Evolutionary conservation across 352 stramenopile genomes (phyloP), one percentile per base, ranked within the genome.

Genomic region (Aphanomyces euteiches): DNA sequence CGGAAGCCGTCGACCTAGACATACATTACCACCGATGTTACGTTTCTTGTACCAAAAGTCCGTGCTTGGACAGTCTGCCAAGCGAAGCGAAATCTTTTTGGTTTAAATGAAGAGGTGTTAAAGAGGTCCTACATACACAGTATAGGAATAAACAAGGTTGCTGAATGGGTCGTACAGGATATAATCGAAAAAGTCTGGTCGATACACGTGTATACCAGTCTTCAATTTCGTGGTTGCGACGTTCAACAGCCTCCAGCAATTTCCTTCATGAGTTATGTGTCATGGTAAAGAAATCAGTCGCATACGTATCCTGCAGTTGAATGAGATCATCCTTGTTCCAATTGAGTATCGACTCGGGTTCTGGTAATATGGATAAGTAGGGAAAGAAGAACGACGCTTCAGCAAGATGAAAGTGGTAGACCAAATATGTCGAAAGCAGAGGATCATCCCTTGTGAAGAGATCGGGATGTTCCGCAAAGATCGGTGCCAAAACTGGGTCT

Each of bases 11-110:
- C 90, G 82, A 2, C 92, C 59, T 67, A 19, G 13, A 36, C 53
- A 36, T 36, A 50, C 13, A 17, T 21, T 3, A 53, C 15, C 12
- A 41, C 2, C 17, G 7, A 19, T 17, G n/a, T 19, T 21, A 67
- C 12, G 15, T 7, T 2, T 41, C 15, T 41, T 7, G 21, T 43
- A 67, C 59, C 92, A 66, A 98, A 98, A 3, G 90, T 92, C n/a
- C 92, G 80, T 41, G 92, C 87, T 67, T 96, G 89, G 63, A 98
- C 87, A 10, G 85, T 92, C 67, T 93, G 90, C 87, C 88, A 98
- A 41, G 88, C 84, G 66, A 92, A 97, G 34, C 73, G 72, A 64
- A 96, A 95, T 53, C 74, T 79, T 45, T 87, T 77, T 0, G 83
- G 79, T 47, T 19, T n/a, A 69, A 59, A 66, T 10, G 48, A 37